Evolutionary conservation across 2,329 filamentous ascomycete species (phyloP).

Genomic region (Nemania abortiva): DNA sequence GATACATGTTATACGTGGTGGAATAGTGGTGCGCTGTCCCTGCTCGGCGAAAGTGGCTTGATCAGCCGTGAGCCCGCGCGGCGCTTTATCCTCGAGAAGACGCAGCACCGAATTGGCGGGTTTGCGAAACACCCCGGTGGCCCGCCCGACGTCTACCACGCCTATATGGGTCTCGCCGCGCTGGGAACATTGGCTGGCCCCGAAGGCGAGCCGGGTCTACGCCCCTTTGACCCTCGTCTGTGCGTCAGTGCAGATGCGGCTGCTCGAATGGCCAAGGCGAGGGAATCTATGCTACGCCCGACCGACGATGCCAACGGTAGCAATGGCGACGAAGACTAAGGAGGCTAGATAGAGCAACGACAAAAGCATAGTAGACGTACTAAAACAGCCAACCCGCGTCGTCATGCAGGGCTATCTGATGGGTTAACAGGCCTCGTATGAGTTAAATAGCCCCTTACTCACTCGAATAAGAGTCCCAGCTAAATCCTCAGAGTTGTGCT

Average conservation of each 20-base stretch:
- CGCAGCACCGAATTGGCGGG: constrained; percentile 86
- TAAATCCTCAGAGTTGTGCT: neutral
- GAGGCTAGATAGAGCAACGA: neutral
- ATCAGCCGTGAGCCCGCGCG: constrained; percentile 71
- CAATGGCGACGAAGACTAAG: neutral
- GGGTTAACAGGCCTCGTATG: neutral
- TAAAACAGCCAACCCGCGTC: neutral
- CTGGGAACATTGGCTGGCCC: constrained; percentile 72
- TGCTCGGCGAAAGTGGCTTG: constrained; percentile 69
- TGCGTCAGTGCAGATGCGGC: constrained; percentile 76
- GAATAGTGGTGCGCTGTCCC: constrained; percentile 77
- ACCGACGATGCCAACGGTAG: constrained; percentile 12
- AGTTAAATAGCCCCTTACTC: neutral
- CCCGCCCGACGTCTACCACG: constrained; percentile 85
- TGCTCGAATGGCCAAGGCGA: constrained; percentile 61
- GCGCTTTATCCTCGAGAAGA: constrained; percentile 85
- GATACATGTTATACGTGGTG: constrained; percentile 98
- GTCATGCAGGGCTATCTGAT: neutral
- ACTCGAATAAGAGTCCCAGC: neutral
- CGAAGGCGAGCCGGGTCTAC: constrained; percentile 70
- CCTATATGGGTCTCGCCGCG: constrained; percentile 86
- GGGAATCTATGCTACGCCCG: constrained; percentile 44
- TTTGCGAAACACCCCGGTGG: constrained; percentile 79
- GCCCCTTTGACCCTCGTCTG: constrained; percentile 77
- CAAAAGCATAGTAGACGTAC: neutral